Evolutionary conservation across 2,329 filamentous ascomycete genomes (phyloP), one percentile per base, ranked within the genome.

Genomic region (Aureobasidium uvarum): DNA sequence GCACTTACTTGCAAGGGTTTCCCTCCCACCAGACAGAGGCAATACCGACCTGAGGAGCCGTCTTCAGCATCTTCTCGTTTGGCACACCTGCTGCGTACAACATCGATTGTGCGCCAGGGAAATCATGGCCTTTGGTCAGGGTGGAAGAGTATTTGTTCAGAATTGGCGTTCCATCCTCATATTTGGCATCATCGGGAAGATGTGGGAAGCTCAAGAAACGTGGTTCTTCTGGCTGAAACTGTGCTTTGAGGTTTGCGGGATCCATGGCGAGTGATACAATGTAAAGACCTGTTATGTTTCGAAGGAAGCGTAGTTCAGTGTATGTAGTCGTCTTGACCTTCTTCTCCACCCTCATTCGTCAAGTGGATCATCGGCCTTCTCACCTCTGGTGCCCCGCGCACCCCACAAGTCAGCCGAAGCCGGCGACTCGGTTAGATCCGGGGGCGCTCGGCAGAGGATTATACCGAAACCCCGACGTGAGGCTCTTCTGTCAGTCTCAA

Each of bases 11-110:
- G 86, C 93, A 97, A 43, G 94, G 91, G 75, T 97, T 97, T 33
- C 94, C 94, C 78, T 97, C 92, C 93, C 93, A 98, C 93, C 93
- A 97, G 5, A 97, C 91, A 5, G 90, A 92, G 8, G 92, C 89
- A 73, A 97, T 86, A 66, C 94, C 94, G 31, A 98, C 90, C 69
- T 98, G 94, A 14, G 94, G 91, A 62, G 90, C 89, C 66, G 85
- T 94, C 79, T 94, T 93, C 91, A 98, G 96, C 73, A 88, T 86
- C 65, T 95, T 83, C 72, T 86, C 84, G 74, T 92, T 86, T 1
- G 92, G 91, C 39, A 98, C 90, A 28, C 94, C 94, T 10, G 94
- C 92, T 16, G 90, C 93, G 78, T 96, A 98, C 25, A 98, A 84
- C 94, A 97, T 97, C 48, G 94, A 91, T 84, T 96, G 91, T 54